Percentiles rank a stretch among this genome's conserved stretches.
Conservation (phyloP, 228 moss, liverwort and hornwort genomes). For the Sphagnum magellanicum region DNA sequence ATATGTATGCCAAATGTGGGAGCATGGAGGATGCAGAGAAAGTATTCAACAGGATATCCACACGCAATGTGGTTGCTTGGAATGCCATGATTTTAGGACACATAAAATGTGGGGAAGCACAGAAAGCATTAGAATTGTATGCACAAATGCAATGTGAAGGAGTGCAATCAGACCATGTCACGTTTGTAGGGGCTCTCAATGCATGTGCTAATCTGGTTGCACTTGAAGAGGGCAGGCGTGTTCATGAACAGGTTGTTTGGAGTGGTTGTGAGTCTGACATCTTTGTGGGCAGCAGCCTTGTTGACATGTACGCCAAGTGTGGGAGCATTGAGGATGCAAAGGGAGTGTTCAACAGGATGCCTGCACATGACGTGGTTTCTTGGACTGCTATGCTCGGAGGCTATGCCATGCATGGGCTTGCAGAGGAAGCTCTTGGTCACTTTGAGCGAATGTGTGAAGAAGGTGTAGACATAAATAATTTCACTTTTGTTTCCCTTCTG, state of each 20-base stretch:
- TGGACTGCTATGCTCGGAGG: conserved; percentile 6
- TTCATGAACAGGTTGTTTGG: not conserved
- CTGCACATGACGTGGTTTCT: conserved; percentile 1
- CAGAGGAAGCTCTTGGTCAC: not conserved
- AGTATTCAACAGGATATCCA: conserved; percentile 1
- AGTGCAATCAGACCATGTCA: not conserved
- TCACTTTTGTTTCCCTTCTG: conserved; percentile 5
- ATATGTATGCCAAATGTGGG: conserved; percentile 3
- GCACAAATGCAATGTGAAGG: conserved; percentile 4
- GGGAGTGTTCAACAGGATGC: conserved; percentile 3
- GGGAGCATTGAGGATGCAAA: conserved; percentile 4
- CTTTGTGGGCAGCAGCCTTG: conserved; percentile 1
- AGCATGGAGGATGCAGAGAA: not conserved
- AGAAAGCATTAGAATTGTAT: conserved; percentile 2
- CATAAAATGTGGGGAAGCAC: not conserved
- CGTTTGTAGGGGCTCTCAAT: not conserved
- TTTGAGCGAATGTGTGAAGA: not conserved
- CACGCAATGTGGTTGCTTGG: not conserved
- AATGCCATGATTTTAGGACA: conserved; percentile 1
- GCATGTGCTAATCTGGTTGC: conserved; percentile 1
- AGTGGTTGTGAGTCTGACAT: conserved; percentile 5
- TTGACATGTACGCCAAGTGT: conserved; percentile 4
- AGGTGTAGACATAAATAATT: not conserved
- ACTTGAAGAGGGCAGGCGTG: not conserved
- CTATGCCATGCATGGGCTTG: conserved; percentile 1